A percentile compares a stretch with the other conserved stretches of the same genome.
Evolutionary conservation across 345 rosid genomes (phyloP).

Genomic region (Salix brachista): DNA sequence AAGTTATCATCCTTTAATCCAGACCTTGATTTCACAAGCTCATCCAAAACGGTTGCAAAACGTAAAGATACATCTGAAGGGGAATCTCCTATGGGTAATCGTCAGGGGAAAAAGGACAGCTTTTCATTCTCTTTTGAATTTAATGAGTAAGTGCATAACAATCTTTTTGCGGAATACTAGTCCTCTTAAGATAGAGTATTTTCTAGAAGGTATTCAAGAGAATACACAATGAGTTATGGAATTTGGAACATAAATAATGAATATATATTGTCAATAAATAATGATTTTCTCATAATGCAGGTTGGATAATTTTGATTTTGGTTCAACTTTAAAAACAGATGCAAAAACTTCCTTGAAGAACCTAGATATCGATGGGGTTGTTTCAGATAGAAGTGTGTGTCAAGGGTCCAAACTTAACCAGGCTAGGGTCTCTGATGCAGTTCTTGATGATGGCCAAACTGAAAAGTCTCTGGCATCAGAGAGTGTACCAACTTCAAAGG

Average conservation of each 20-base stretch:
- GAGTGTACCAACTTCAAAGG: constrained; percentile 20
- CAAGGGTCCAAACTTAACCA: constrained; percentile 24
- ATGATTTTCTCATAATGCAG: constrained; percentile 34
- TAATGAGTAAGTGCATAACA: constrained; percentile 44
- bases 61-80: constrained; percentile 48
- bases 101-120: constrained; percentile 37
- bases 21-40: constrained; percentile 71
- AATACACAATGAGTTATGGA: not conserved
- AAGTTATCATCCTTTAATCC: constrained; percentile 75
- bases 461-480: constrained; percentile 24
- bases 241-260: constrained; percentile 14
- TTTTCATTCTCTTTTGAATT: constrained; percentile 75
- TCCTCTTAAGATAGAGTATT: not conserved
- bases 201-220: not conserved
- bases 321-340: constrained; percentile 38
- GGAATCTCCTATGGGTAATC: constrained; percentile 33
- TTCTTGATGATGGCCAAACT: constrained; percentile 15
- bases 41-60: constrained; percentile 48
- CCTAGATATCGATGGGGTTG: constrained; percentile 24
- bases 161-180: constrained; percentile 3
- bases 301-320: constrained; percentile 53
- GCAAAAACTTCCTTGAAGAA: constrained; percentile 30
- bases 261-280: no score
- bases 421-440: constrained; percentile 14
- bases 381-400: constrained; percentile 30